Conservation (phyloP, 2,329 filamentous ascomycete genomes). For the Tolypocladium amazonense region DNA sequence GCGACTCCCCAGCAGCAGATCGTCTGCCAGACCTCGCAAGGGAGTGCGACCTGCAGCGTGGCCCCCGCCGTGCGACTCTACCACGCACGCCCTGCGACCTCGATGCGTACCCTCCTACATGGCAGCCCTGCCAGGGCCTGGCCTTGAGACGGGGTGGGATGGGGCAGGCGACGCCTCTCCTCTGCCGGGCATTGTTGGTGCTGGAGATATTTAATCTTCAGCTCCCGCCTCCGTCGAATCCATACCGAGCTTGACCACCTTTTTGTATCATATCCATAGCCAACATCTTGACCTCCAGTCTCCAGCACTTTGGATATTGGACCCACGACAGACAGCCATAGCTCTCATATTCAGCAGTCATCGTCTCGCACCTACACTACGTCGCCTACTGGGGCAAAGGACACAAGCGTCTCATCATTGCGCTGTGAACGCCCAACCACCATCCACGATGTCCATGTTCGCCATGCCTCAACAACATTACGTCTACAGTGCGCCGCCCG, state of each 20-base stretch:
- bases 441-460: slow-evolving; percentile 23
- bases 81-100: not conserved
- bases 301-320: not conserved
- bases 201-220: slow-evolving; percentile 21
- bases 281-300: not conserved
- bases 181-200: slow-evolving; percentile 4
- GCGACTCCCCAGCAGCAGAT: not conserved
- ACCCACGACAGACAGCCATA: not conserved
- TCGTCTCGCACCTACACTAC: not conserved
- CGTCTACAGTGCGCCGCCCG: slow-evolving; percentile 16
- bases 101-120: not conserved
- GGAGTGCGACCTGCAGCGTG: not conserved
- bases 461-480: slow-evolving; percentile 23
- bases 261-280: not conserved
- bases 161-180: not conserved
- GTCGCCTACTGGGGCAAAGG: not conserved
- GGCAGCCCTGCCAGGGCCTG: slow-evolving; percentile 2
- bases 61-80: slow-evolving; percentile 2
- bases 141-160: slow-evolving; percentile 1
- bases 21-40: not conserved
- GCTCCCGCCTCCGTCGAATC: slow-evolving; percentile 6
- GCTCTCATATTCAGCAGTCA: not conserved
- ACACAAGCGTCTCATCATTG: not conserved
- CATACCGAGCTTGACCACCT: slow-evolving; percentile 7
- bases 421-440: not conserved